These are phyloP conservation scores for Phyllosticta citrichinensis DNA, from an alignment of 2,329 filamentous ascomycete species.

Conservation along the genomic window DNA sequence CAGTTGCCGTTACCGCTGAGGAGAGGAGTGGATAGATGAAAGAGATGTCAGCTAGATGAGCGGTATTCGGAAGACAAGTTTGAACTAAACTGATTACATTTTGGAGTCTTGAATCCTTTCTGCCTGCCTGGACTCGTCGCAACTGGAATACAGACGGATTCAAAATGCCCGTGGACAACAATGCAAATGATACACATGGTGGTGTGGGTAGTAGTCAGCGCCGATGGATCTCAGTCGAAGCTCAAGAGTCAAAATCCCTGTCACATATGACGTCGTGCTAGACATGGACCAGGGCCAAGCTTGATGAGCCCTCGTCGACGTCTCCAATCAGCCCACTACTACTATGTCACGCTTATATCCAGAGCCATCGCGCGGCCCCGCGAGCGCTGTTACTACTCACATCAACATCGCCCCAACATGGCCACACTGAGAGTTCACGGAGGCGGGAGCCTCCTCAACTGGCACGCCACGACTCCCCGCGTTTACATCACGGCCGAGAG, in stretches of 20 bases:
- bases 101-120: too few relatives aligned
- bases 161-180: too few relatives aligned
- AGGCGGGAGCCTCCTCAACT: conserved; percentile 23
- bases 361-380: neutral
- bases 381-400: neutral
- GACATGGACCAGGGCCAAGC: neutral
- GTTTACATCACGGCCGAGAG: conserved; percentile 43
- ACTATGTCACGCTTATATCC: neutral
- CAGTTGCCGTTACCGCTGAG: neutral
- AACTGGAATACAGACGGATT: too few relatives aligned
- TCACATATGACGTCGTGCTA: neutral
- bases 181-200: too few relatives aligned
- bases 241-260: conserved; percentile 2
- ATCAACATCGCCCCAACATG: conserved; percentile 5
- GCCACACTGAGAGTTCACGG: conserved; percentile 5
- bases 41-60: neutral
- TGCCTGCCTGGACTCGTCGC: too few relatives aligned
- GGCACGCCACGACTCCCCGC: conserved; percentile 32
- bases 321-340: conserved; percentile 6
- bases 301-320: neutral
- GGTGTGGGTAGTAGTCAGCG: too few relatives aligned
- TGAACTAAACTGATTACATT: neutral
- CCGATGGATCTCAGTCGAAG: neutral
- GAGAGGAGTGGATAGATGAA: neutral
- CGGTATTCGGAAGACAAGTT: neutral